These are phyloP conservation scores for Pisolithus tinctorius DNA, from an alignment of 768 basidiomycete species.

Conservation along the genomic window DNA sequence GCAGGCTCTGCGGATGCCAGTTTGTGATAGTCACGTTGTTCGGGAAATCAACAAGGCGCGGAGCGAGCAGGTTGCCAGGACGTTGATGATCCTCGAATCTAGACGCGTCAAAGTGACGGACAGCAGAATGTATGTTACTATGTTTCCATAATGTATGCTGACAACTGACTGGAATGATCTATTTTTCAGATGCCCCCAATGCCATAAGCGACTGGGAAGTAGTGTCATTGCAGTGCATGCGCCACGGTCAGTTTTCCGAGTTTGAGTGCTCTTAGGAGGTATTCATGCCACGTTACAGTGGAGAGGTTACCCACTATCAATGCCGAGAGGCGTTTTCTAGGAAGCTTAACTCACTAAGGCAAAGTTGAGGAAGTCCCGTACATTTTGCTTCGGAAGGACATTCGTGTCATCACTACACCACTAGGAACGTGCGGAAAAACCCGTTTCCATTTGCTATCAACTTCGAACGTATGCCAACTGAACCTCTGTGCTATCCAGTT, in stretches of 20 bases:
- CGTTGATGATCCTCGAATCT: slow-evolving; percentile 69
- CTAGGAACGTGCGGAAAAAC: too few species aligned
- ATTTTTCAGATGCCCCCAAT: slow-evolving; percentile 77
- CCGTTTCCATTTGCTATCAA: too few species aligned
- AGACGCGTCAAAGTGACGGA: slow-evolving; percentile 87
- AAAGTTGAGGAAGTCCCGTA: slow-evolving; percentile 6
- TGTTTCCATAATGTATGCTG: neutral
- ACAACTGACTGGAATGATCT: slow-evolving; percentile 1
- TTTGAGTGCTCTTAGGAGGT: neutral
- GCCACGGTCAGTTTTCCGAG: slow-evolving; percentile 52
- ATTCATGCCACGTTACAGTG: slow-evolving; percentile 38
- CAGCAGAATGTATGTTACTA: slow-evolving; percentile 73
- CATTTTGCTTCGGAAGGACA: too few species aligned
- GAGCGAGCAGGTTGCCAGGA: slow-evolving; percentile 67
- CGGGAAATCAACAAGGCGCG: slow-evolving; percentile 68
- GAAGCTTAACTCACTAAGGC: slow-evolving; percentile 37
- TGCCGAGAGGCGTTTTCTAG: slow-evolving; percentile 81
- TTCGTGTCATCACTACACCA: neutral
- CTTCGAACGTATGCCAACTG: too few species aligned
- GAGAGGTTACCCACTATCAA: slow-evolving; percentile 95
- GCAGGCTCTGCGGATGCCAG: slow-evolving; percentile 57
- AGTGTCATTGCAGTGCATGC: slow-evolving; percentile 93
- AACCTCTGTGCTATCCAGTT: too few species aligned
- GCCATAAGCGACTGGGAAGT: slow-evolving; percentile 87
- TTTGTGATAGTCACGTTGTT: slow-evolving; percentile 65